Conservation (phyloP, 129 eudicot species). For the Flaveria trinervia region DNA sequence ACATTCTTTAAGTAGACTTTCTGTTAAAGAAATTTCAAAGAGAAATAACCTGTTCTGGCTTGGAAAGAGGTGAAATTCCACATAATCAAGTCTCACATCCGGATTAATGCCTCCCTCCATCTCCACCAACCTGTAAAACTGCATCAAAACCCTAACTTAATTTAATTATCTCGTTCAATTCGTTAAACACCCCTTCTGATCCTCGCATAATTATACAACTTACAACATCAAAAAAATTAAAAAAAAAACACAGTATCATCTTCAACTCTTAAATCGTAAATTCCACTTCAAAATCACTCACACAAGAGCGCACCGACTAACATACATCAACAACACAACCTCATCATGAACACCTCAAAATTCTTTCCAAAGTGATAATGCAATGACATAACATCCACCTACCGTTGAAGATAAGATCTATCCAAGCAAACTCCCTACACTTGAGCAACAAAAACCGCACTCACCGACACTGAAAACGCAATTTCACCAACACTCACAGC, state of each 20-base stretch:
- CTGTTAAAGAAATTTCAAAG: not conserved
- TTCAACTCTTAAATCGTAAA: not conserved
- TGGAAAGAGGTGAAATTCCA: constrained; percentile 62
- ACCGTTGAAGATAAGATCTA: constrained; percentile 48
- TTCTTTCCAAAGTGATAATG: constrained; percentile 13
- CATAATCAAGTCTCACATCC: constrained; percentile 57
- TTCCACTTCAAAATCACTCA: constrained; percentile 2
- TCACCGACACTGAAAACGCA: constrained; percentile 22
- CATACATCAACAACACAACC: constrained; percentile 3
- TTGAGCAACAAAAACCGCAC: constrained; percentile 18
- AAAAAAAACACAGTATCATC: not conserved
- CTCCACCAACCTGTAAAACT: constrained; percentile 39
- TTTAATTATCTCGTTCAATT: constrained; percentile 3
- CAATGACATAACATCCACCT: constrained; percentile 16
- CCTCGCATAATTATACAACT: too few species aligned
- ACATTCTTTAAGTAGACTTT: not conserved
- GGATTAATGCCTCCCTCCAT: constrained; percentile 64
- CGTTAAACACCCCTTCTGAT: not conserved
- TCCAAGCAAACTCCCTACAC: constrained; percentile 13
- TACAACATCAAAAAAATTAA: not conserved
- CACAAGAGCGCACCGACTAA: not conserved
- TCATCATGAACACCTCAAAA: constrained; percentile 22
- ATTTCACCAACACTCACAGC: constrained; percentile 8
- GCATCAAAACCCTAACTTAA: constrained; percentile 14
- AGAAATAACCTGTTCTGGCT: constrained; percentile 67